These are phyloP conservation scores for Ophiognomonia clavigignenti-juglandacearum DNA, from an alignment of 2,329 filamentous ascomycete species.

Conservation along the genomic window DNA sequence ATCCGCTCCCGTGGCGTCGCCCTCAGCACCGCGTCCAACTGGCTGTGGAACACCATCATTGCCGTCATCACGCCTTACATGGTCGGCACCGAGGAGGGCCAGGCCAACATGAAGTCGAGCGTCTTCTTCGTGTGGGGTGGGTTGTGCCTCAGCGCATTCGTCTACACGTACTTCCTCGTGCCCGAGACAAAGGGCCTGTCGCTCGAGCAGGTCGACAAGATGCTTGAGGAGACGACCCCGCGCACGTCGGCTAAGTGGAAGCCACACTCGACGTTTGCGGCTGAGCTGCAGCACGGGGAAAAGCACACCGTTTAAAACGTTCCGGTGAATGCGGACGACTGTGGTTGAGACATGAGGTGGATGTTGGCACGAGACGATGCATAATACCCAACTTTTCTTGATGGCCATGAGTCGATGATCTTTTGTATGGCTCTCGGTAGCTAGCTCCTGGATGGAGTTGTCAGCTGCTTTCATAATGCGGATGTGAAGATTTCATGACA, in stretches of 20 bases:
- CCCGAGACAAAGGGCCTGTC: conserved; percentile 73
- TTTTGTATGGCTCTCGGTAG: too few relatives aligned
- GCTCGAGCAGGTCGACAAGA: conserved; percentile 77
- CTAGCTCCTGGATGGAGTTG: too few relatives aligned
- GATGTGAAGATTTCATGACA: too few relatives aligned
- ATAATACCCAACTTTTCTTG: too few relatives aligned
- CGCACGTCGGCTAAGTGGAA: conserved; percentile 73
- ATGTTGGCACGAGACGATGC: too few relatives aligned
- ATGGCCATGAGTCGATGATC: too few relatives aligned
- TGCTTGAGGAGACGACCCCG: conserved; percentile 82
- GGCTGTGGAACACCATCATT: conserved; percentile 79
- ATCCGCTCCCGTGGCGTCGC: conserved; percentile 85
- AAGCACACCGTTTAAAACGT: conserved; percentile 29
- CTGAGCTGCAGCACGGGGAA: conserved; percentile 20
- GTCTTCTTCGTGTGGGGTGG: conserved; percentile 75
- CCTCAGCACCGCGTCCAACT: conserved; percentile 84
- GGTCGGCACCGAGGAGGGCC: conserved; percentile 50
- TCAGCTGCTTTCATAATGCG: too few relatives aligned
- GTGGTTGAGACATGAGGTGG: too few relatives aligned
- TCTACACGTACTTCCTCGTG: conserved; percentile 70
- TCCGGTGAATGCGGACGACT: too few relatives aligned
- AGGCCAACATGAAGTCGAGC: conserved; percentile 55
- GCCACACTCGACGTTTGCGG: conserved; percentile 65
- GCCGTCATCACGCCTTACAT: conserved; percentile 72
- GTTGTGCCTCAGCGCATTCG: conserved; percentile 54